Percentiles rank a stretch among this genome's conserved stretches.
phyloP scores from a whole-genome alignment of 2,329 filamentous ascomycete species.

The Aspergillus oerlinghausenensis region DNA sequence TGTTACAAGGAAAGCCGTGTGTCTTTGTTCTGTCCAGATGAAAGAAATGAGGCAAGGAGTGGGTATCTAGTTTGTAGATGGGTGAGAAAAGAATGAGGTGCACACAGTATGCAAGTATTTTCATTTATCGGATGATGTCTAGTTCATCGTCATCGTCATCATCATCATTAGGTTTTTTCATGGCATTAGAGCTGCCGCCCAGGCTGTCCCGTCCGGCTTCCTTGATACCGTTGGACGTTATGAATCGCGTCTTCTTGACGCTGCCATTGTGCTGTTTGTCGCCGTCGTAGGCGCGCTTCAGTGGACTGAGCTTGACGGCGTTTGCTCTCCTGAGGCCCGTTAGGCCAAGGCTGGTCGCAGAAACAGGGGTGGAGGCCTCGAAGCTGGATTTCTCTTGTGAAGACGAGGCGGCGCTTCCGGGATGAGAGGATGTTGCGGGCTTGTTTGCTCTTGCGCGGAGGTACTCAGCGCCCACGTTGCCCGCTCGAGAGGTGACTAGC shows the following conservation, averaged over 20 bases:
- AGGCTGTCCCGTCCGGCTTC: slow-evolving; percentile 73
- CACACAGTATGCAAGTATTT: background rate
- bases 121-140: slow-evolving; percentile 38
- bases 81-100: background rate
- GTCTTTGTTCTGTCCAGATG: background rate
- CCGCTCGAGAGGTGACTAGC: slow-evolving; percentile 31
- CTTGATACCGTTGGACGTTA: slow-evolving; percentile 71
- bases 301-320: slow-evolving; percentile 37
- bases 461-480: slow-evolving; percentile 42
- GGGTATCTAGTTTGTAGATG: background rate
- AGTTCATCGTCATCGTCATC: slow-evolving; percentile 51
- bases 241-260: slow-evolving; percentile 69
- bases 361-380: slow-evolving; percentile 10
- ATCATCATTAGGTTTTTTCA: slow-evolving; percentile 40
- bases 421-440: slow-evolving; percentile 16
- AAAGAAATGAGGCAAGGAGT: background rate
- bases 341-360: slow-evolving; percentile 19
- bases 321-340: slow-evolving; percentile 32
- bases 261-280: slow-evolving; percentile 30
- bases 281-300: slow-evolving; percentile 36
- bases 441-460: slow-evolving; percentile 31
- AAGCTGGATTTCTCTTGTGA: slow-evolving; percentile 7
- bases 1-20: background rate
- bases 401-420: background rate
- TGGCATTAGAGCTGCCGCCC: slow-evolving; percentile 45